Evolutionary conservation across 2,329 filamentous ascomycete genomes (phyloP).

Genomic region (Pseudophaeomoniella oleicola): DNA sequence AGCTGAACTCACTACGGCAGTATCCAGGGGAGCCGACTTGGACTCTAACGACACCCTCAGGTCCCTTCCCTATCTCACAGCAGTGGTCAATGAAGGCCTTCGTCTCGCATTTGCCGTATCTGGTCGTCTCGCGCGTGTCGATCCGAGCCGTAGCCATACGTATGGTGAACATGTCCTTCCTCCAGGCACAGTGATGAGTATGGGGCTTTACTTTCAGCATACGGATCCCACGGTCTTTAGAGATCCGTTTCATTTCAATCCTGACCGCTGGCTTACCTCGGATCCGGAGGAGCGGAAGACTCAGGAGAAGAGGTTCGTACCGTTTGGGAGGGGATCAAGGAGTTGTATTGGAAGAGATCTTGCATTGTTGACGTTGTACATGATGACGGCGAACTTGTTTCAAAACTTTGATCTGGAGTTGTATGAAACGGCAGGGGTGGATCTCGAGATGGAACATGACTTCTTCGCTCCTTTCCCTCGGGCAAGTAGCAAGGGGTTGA

Average conservation of each 20-base stretch:
- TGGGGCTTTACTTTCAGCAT: constrained; percentile 21
- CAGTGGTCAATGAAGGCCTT: constrained; percentile 3
- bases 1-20: constrained; percentile 4
- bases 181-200: constrained; percentile 19
- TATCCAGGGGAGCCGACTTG: constrained; percentile 2
- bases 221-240: constrained; percentile 20
- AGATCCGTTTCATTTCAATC: constrained; percentile 18
- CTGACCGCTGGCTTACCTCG: constrained; percentile 25
- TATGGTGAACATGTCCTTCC: constrained; percentile 4
- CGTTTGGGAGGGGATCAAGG: too few species aligned
- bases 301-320: too few species aligned
- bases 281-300: too few species aligned
- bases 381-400: too few species aligned
- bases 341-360: too few species aligned
- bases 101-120: constrained; percentile 22
- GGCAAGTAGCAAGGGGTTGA: too few species aligned
- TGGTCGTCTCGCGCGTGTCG: constrained; percentile 16
- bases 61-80: constrained; percentile 3
- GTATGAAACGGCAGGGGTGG: too few species aligned
- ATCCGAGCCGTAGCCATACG: constrained; percentile 15
- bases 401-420: too few species aligned
- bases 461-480: too few species aligned
- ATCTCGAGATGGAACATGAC: too few species aligned
- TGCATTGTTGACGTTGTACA: too few species aligned
- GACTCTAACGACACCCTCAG: neutral